Evolutionary conservation across 257 asterid species (phyloP).

Genomic region (Nicotiana benthamiana): DNA sequence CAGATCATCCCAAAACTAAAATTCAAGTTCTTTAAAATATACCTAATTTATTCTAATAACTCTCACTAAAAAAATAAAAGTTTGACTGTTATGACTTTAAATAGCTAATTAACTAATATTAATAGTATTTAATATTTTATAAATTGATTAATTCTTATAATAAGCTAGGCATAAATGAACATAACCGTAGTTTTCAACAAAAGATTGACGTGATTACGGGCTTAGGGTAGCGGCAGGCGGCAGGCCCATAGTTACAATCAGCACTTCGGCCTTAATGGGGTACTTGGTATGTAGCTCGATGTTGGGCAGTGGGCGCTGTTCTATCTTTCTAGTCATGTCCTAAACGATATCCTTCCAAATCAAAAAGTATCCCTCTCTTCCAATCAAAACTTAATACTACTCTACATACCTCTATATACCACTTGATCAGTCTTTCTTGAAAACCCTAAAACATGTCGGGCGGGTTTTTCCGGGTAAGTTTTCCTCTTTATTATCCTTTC

Average conservation of each 20-base stretch:
- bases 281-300: background rate
- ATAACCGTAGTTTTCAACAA: no score
- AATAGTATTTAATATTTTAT: no score
- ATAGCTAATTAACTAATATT: no score
- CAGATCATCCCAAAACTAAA: no score
- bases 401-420: background rate
- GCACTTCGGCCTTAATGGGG: background rate
- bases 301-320: background rate
- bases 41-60: no score
- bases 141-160: no score
- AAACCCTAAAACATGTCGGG: slow-evolving; percentile 93
- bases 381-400: background rate
- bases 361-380: background rate
- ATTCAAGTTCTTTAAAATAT: no score
- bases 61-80: no score
- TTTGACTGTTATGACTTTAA: no score
- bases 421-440: background rate
- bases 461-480: slow-evolving; percentile 81
- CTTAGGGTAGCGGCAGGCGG: background rate
- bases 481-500: background rate
- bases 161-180: no score
- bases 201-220: background rate
- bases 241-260: background rate
- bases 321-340: background rate
- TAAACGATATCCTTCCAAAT: background rate